These are phyloP conservation scores for Malassezia japonica DNA, from an alignment of 1,284 basidiomycete species.

Conservation along the genomic window DNA sequence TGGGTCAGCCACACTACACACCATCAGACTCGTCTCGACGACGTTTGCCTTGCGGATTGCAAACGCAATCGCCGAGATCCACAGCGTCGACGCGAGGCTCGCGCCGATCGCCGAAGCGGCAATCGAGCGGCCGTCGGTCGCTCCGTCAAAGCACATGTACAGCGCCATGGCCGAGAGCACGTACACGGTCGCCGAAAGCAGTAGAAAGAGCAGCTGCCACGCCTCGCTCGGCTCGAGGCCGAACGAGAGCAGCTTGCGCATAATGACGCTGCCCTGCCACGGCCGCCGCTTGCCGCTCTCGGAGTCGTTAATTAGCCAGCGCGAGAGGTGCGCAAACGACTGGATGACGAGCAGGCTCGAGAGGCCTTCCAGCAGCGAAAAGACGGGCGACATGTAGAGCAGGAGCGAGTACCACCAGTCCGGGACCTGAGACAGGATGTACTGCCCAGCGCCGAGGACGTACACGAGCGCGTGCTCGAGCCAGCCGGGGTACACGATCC, in stretches of 20 bases:
- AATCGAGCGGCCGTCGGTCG: conserved; percentile 30
- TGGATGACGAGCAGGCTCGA: conserved; percentile 45
- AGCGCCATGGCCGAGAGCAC: conserved; percentile 37
- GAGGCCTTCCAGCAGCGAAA: conserved; percentile 45
- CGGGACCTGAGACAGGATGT: conserved; percentile 35
- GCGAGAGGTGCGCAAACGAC: conserved; percentile 30
- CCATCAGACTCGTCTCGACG: conserved; percentile 43
- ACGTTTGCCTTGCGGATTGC: conserved; percentile 45
- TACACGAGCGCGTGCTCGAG: background rate
- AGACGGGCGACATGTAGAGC: conserved; percentile 37
- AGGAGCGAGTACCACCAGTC: conserved; percentile 40
- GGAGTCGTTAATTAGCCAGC: conserved; percentile 61
- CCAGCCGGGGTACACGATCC: background rate
- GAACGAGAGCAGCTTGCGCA: conserved; percentile 27
- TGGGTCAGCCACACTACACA: conserved; percentile 6
- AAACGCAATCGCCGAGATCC: conserved; percentile 45
- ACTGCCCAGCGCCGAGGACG: conserved; percentile 18
- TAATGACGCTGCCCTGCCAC: conserved; percentile 22
- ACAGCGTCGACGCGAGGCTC: conserved; percentile 34
- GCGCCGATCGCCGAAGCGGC: conserved; percentile 40
- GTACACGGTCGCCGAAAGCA: conserved; percentile 40
- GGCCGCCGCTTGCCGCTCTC: conserved; percentile 50
- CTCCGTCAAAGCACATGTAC: conserved; percentile 39
- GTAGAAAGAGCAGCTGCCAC: conserved; percentile 45
- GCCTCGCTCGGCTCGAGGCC: conserved; percentile 40